Conservation (phyloP, 2,329 filamentous ascomycete species). For the Colletotrichum cereale region DNA sequence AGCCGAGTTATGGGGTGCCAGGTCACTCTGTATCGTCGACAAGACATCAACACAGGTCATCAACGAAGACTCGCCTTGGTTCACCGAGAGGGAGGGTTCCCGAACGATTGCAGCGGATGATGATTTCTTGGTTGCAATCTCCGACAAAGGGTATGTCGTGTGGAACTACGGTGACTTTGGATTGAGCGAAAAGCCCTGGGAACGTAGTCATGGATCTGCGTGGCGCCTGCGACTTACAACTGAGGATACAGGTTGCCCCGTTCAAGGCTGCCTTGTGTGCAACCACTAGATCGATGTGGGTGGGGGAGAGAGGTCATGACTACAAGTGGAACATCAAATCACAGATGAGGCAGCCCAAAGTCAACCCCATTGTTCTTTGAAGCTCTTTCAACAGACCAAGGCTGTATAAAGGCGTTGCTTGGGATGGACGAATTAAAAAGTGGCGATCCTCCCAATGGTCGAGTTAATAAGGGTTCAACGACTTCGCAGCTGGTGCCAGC, state of each 20-base stretch:
- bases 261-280: background rate
- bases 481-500: background rate
- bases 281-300: too few relatives aligned
- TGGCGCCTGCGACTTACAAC: background rate
- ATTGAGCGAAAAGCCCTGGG: background rate
- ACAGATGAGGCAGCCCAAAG: too few relatives aligned
- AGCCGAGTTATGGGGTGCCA: background rate
- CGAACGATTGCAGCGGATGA: conserved; percentile 10
- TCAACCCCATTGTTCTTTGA: background rate
- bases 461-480: background rate
- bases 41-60: conserved; percentile 1
- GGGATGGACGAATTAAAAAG: too few relatives aligned
- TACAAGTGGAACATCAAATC: background rate
- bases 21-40: conserved; percentile 1
- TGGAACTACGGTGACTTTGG: conserved; percentile 5
- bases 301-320: background rate
- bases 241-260: background rate
- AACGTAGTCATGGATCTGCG: background rate
- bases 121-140: conserved; percentile 12
- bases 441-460: too few relatives aligned
- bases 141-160: background rate
- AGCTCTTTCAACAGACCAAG: background rate
- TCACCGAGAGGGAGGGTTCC: background rate
- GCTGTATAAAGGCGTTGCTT: background rate
- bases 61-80: background rate